Conservation (phyloP, 1,284 basidiomycete species). For the Papiliotrema flavescens region DNA sequence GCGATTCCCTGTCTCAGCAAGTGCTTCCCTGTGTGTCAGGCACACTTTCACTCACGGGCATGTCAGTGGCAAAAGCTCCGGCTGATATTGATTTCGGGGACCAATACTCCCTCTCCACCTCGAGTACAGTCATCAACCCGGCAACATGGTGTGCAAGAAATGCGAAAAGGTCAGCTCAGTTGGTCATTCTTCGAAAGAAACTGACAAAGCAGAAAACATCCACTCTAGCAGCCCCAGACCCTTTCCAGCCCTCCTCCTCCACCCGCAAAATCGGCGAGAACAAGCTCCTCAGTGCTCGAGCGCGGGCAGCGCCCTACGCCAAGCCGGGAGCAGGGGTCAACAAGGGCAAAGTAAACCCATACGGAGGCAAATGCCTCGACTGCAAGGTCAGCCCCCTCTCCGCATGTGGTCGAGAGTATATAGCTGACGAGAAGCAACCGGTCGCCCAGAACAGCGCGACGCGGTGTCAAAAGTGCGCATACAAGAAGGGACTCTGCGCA, state of each 20-base stretch:
- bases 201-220: constrained; percentile 40
- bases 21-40: no score
- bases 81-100: not conserved
- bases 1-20: no score
- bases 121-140: not conserved
- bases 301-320: constrained; percentile 35
- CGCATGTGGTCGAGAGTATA: not conserved
- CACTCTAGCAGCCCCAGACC: constrained; percentile 41
- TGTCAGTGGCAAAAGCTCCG: no score
- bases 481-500: constrained; percentile 50
- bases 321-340: constrained; percentile 28
- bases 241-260: constrained; percentile 43
- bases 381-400: constrained; percentile 38
- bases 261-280: constrained; percentile 50
- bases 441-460: constrained; percentile 45
- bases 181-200: not conserved
- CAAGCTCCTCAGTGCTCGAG: constrained; percentile 45
- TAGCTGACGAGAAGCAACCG: constrained; percentile 22
- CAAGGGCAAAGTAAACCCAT: constrained; percentile 36
- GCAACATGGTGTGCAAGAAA: constrained; percentile 50
- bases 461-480: constrained; percentile 49
- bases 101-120: not conserved
- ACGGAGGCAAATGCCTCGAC: constrained; percentile 48
- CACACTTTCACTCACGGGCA: no score
- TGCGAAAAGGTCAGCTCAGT: constrained; percentile 46